Conservation (phyloP, 257 asterid species). For the Solanum tarapatanum region DNA sequence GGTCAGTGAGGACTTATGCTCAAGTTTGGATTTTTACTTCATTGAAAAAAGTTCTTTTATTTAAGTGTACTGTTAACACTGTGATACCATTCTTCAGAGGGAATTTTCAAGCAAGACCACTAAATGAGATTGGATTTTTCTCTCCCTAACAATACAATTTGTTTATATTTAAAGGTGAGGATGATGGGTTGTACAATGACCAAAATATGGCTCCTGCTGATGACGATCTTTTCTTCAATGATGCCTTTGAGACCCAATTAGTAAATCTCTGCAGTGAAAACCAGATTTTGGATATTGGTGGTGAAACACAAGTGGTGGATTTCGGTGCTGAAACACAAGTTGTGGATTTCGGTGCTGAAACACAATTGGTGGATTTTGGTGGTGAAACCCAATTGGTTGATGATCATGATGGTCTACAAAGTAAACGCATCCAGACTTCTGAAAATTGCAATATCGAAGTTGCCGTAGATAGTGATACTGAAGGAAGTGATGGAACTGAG, state of each 20-base stretch:
- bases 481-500: constrained; percentile 26
- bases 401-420: constrained; percentile 25
- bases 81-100: neutral
- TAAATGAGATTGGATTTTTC: neutral
- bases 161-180: constrained; percentile 9
- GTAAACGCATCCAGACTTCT: constrained; percentile 13
- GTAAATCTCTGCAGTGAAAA: constrained; percentile 8
- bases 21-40: neutral
- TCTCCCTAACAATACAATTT: constrained; percentile 9
- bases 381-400: constrained; percentile 55
- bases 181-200: constrained; percentile 18
- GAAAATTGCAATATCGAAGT: constrained; percentile 24
- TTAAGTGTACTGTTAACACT: neutral
- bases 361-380: constrained; percentile 10
- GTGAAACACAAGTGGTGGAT: constrained; percentile 14
- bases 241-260: constrained; percentile 46
- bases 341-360: constrained; percentile 11
- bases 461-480: constrained; percentile 20
- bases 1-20: neutral
- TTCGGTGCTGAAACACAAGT: constrained; percentile 12
- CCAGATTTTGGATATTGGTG: constrained; percentile 6
- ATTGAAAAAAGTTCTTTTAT: neutral
- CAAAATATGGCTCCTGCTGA: constrained; percentile 24
- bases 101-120: neutral
- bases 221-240: constrained; percentile 33